A percentile compares a stretch with the other conserved stretches of the same genome.
phyloP scores from a whole-genome alignment of 495 filamentous ascomycete genomes.

The Neurospora sp. region DNA sequence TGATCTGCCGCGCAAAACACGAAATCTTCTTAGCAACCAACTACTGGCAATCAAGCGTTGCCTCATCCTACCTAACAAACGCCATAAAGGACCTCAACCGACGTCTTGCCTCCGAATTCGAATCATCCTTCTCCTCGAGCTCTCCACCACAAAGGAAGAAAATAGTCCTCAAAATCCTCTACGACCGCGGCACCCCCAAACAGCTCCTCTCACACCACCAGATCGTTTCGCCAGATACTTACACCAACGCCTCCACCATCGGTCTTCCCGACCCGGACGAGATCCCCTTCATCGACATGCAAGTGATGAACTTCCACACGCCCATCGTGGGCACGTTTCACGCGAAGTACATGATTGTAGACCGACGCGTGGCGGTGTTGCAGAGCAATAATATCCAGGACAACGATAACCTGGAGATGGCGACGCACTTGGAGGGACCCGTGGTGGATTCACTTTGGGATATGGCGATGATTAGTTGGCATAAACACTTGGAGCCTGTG shows the following conservation, averaged over 20 bases:
- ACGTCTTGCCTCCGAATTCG: slow-evolving; percentile 46
- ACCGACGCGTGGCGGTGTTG: slow-evolving; percentile 54
- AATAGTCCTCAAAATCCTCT: slow-evolving; percentile 62
- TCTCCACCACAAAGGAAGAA: slow-evolving; percentile 14
- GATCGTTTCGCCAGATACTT: slow-evolving; percentile 45
- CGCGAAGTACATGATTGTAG: slow-evolving; percentile 67
- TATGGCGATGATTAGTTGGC: slow-evolving; percentile 60
- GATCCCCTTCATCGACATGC: slow-evolving; percentile 59
- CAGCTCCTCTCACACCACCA: slow-evolving; percentile 56
- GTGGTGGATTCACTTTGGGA: slow-evolving; percentile 71
- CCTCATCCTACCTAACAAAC: slow-evolving; percentile 55
- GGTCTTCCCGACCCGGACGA: slow-evolving; percentile 49
- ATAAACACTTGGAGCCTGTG: slow-evolving; percentile 50
- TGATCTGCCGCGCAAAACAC: slow-evolving; percentile 59
- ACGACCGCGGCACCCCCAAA: slow-evolving; percentile 58
- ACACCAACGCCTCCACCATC: slow-evolving; percentile 41
- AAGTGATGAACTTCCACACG: slow-evolving; percentile 68
- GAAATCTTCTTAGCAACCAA: slow-evolving; percentile 68
- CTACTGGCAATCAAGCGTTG: slow-evolving; percentile 61
- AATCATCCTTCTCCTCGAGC: slow-evolving; percentile 10
- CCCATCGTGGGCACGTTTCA: slow-evolving; percentile 67
- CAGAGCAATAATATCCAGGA: slow-evolving; percentile 74
- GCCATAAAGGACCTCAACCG: slow-evolving; percentile 57
- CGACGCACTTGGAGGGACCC: slow-evolving; percentile 64
- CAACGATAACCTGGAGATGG: slow-evolving; percentile 73